Evolutionary conservation across 2,329 filamentous ascomycete genomes (phyloP).

Genomic region (Pyricularia grisea): DNA sequence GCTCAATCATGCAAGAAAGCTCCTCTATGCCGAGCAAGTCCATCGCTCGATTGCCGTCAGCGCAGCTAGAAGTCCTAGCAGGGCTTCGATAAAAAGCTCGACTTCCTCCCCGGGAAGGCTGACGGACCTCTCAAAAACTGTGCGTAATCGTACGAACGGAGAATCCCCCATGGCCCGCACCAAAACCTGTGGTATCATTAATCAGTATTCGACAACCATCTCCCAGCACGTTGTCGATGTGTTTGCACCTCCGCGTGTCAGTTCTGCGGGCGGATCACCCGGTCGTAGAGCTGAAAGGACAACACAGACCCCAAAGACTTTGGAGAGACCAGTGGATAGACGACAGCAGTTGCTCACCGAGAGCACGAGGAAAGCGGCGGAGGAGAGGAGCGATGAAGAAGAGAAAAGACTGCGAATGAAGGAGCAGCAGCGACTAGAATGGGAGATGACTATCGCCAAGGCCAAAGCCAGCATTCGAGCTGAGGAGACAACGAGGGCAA

Average conservation of each 20-base stretch:
- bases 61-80: background rate
- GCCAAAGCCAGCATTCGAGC: background rate
- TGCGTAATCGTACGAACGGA: background rate
- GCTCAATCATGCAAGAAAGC: background rate
- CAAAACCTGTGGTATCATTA: background rate
- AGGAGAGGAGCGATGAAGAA: background rate
- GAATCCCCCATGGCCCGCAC: background rate
- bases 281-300: background rate
- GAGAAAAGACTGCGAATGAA: background rate
- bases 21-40: background rate
- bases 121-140: background rate
- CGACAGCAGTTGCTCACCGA: conserved; percentile 1
- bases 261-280: background rate
- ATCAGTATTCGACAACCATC: background rate
- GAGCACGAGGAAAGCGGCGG: conserved; percentile 1
- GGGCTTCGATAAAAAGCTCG: background rate
- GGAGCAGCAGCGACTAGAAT: background rate
- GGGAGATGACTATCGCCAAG: background rate
- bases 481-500: background rate
- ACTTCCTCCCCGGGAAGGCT: conserved; percentile 2
- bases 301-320: background rate
- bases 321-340: background rate
- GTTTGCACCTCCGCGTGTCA: background rate
- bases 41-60: background rate
- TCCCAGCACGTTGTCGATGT: background rate